A percentile compares a stretch with the other conserved stretches of the same genome.
phyloP scores from a whole-genome alignment of 768 basidiomycete species.

The Tylopilus vinaceipallidus region DNA sequence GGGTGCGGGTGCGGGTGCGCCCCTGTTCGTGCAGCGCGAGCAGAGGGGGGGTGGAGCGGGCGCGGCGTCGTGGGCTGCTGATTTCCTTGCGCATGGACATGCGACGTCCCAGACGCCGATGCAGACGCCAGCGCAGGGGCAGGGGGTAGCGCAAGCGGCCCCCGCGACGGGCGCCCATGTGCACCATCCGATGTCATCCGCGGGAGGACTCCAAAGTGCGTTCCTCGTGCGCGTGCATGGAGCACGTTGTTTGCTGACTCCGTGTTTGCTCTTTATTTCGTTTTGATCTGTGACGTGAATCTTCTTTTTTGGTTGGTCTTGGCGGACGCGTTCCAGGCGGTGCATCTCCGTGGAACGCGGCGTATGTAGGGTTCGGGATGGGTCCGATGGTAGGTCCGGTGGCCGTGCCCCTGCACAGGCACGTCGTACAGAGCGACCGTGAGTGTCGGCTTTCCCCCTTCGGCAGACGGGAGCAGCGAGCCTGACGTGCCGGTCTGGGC shows the following conservation, averaged over 20 bases:
- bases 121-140: conserved; percentile 10
- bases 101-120: not conserved
- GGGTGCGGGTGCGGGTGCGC: no score
- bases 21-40: conserved; percentile 14
- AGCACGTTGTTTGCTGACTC: not conserved
- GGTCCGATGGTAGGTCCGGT: conserved; percentile 35
- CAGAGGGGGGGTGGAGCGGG: conserved; percentile 15
- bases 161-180: no score
- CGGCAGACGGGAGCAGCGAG: not conserved
- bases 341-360: conserved; percentile 40
- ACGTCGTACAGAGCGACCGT: conserved; percentile 42
- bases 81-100: conserved; percentile 47
- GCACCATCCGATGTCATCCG: conserved; percentile 3
- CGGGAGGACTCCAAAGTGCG: conserved; percentile 19
- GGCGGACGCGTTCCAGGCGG: conserved; percentile 27
- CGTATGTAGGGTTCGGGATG: conserved; percentile 37
- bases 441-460: conserved; percentile 28
- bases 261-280: not conserved
- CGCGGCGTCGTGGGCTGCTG: conserved; percentile 55
- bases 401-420: conserved; percentile 22
- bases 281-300: not conserved
- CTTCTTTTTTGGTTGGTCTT: not conserved
- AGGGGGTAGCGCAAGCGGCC: no score
- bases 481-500: not conserved
- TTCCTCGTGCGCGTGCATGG: not conserved